Conservation (phyloP, 768 basidiomycete genomes). For the Mycena chlorophos region DNA sequence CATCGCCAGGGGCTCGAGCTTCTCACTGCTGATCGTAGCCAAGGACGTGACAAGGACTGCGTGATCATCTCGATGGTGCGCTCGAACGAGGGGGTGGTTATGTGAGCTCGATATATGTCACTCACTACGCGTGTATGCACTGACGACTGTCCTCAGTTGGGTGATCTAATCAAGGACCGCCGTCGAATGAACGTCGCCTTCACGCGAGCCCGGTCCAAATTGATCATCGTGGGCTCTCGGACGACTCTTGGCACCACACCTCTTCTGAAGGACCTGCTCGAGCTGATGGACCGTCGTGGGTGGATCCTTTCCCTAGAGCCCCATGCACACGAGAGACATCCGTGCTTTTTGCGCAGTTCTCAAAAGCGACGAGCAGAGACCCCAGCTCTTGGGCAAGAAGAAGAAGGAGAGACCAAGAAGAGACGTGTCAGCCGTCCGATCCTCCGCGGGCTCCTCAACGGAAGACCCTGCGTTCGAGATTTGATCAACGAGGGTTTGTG, state of each 20-base stretch:
- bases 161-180: slow-evolving; percentile 95
- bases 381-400: too few relatives aligned
- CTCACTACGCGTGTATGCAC: neutral
- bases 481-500: too few relatives aligned
- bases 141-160: slow-evolving; percentile 54
- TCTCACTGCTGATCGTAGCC: slow-evolving; percentile 89
- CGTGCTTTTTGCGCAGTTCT: slow-evolving; percentile 16
- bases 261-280: slow-evolving; percentile 73
- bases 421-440: too few relatives aligned
- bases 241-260: slow-evolving; percentile 65
- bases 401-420: too few relatives aligned
- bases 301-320: slow-evolving; percentile 71
- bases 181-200: slow-evolving; percentile 95
- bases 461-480: too few relatives aligned
- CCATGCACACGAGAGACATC: slow-evolving; percentile 56
- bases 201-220: slow-evolving; percentile 87
- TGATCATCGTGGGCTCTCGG: slow-evolving; percentile 88
- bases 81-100: slow-evolving; percentile 76
- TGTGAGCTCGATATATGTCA: slow-evolving; percentile 42
- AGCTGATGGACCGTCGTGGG: slow-evolving; percentile 63
- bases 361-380: slow-evolving; percentile 34
- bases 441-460: too few relatives aligned
- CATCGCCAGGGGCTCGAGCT: slow-evolving; percentile 68
- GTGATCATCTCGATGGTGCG: slow-evolving; percentile 91
- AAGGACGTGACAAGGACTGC: slow-evolving; percentile 95